A percentile compares a stretch with the other conserved stretches of the same genome.
phyloP scores from a whole-genome alignment of 2,329 filamentous ascomycete species.

The Aspergillus jensenii region DNA sequence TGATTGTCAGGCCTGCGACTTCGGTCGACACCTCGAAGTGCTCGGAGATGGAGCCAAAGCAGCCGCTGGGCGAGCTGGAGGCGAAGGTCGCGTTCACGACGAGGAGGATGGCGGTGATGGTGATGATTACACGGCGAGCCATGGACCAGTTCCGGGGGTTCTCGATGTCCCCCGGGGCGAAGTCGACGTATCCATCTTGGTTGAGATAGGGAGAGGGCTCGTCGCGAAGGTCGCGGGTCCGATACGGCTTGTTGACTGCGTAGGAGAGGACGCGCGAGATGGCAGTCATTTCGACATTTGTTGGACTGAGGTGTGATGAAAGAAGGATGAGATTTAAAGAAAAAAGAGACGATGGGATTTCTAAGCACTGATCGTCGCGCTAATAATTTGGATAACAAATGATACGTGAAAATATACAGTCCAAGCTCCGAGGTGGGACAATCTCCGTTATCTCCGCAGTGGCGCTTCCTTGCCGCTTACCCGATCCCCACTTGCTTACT shows the following conservation, averaged over 20 bases:
- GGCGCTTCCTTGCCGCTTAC: too few relatives aligned
- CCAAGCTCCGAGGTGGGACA: too few relatives aligned
- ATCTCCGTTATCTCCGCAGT: too few relatives aligned
- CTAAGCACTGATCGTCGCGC: too few relatives aligned
- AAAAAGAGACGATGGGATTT: too few relatives aligned
- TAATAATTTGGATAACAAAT: too few relatives aligned
- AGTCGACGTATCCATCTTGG: background rate
- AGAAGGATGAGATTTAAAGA: too few relatives aligned
- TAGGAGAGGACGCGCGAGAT: background rate
- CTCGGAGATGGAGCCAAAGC: constrained; percentile 45
- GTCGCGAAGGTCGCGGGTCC: background rate
- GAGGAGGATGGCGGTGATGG: background rate
- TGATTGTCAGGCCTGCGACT: constrained; percentile 62
- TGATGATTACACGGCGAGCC: background rate
- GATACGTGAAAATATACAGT: too few relatives aligned
- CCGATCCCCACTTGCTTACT: too few relatives aligned
- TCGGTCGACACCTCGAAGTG: constrained; percentile 56
- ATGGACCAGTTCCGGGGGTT: background rate
- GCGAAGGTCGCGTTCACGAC: constrained; percentile 58
- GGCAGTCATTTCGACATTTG: background rate
- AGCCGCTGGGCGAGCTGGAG: constrained; percentile 55
- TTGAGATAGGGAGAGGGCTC: background rate
- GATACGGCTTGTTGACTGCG: background rate
- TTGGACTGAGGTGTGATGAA: too few relatives aligned
- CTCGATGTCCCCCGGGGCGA: background rate